These are phyloP conservation scores for Zanthoxylum bungeanum DNA, from an alignment of 345 rosid genomes.

Conservation along the genomic window DNA sequence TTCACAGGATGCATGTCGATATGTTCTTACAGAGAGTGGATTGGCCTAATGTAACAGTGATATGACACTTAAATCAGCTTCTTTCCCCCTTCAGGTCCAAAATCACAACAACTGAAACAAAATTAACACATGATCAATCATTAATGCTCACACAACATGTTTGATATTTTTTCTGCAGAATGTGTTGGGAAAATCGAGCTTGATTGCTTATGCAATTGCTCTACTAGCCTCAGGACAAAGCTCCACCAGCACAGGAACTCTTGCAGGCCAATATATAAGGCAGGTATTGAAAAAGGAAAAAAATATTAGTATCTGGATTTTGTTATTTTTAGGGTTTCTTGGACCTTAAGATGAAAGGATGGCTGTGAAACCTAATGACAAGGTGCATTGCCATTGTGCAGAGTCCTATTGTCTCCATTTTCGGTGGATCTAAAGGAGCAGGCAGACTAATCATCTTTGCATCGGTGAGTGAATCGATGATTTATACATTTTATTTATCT, in stretches of 20 bases:
- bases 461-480: conserved; percentile 39
- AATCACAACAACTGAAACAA: not conserved
- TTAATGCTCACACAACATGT: not conserved
- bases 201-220: conserved; percentile 50
- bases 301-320: not conserved
- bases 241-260: conserved; percentile 64
- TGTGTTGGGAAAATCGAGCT: conserved; percentile 60
- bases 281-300: conserved; percentile 35
- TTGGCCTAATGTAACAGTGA: conserved; percentile 54
- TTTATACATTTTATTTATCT: too few relatives aligned
- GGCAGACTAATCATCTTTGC: conserved; percentile 58
- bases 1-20: conserved; percentile 56
- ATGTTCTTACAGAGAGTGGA: conserved; percentile 60
- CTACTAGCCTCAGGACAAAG: conserved; percentile 71
- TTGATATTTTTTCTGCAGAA: conserved; percentile 34
- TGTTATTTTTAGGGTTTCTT: conserved; percentile 49
- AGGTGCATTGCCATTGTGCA: conserved; percentile 59
- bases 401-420: conserved; percentile 53
- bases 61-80: conserved; percentile 61
- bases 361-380: conserved; percentile 55
- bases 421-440: conserved; percentile 60
- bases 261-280: conserved; percentile 67
- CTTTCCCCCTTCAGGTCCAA: conserved; percentile 61
- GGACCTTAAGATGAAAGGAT: conserved; percentile 52
- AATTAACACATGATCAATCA: not conserved